Evolutionary conservation across 768 basidiomycete species (phyloP).

Genomic region (Auricularia heimuer): DNA sequence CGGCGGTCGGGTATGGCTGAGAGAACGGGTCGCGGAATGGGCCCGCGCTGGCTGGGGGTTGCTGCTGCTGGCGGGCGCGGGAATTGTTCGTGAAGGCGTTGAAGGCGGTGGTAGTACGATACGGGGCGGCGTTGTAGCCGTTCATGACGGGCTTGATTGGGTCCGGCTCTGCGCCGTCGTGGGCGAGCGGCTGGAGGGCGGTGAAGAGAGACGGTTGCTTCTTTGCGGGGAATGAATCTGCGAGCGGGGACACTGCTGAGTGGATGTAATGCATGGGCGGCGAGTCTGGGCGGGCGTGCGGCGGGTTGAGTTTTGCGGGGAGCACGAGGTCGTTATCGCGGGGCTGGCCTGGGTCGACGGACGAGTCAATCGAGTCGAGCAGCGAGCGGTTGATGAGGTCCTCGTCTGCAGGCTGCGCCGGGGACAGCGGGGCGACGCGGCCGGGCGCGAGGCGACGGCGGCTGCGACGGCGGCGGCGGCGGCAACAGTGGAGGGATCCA

Average conservation of each 20-base stretch:
- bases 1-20: conserved; percentile 6
- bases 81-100: conserved; percentile 17
- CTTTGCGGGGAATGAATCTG: background rate
- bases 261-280: conserved; percentile 24
- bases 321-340: conserved; percentile 35
- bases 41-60: conserved; percentile 1
- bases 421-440: conserved; percentile 15
- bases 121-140: background rate
- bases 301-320: conserved; percentile 21
- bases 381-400: conserved; percentile 81
- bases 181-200: background rate
- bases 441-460: background rate
- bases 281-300: conserved; percentile 39
- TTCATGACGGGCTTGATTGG: conserved; percentile 13
- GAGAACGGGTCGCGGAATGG: conserved; percentile 2
- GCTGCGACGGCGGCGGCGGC: conserved; percentile 2
- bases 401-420: conserved; percentile 42
- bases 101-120: background rate
- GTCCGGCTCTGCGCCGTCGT: conserved; percentile 20
- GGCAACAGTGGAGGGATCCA: conserved; percentile 12
- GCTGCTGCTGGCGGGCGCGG: conserved; percentile 10
- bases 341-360: conserved; percentile 61
- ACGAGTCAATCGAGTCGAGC: conserved; percentile 72
- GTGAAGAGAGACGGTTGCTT: background rate
- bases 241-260: background rate